These are phyloP conservation scores for Tulasnella sp. DNA, from an alignment of 768 basidiomycete species.

Conservation along the genomic window DNA sequence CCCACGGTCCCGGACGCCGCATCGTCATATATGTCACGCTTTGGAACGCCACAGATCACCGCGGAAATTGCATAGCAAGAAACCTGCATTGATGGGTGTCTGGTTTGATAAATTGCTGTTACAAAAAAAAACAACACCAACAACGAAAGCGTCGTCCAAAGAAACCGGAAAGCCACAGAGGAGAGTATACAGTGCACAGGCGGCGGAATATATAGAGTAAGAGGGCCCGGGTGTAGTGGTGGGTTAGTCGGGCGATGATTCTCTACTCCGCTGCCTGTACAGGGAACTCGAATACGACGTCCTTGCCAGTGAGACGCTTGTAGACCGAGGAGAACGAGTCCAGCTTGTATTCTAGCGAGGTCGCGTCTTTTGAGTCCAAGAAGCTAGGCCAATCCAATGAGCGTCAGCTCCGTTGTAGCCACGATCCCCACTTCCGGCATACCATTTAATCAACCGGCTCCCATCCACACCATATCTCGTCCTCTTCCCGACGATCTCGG, in stretches of 20 bases:
- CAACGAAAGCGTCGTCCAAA: neutral
- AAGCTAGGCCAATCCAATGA: slow-evolving; percentile 42
- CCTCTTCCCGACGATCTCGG: slow-evolving; percentile 98
- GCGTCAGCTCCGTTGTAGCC: slow-evolving; percentile 13
- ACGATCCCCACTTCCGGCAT: slow-evolving; percentile 32
- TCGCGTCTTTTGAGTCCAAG: slow-evolving; percentile 96
- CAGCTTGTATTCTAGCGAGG: slow-evolving; percentile 98
- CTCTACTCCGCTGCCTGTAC: slow-evolving; percentile 9
- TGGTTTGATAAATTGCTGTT: neutral
- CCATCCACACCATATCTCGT: slow-evolving; percentile 90
- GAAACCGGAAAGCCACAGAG: neutral
- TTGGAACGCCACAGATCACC: too few species aligned
- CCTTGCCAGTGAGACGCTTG: slow-evolving; percentile 91
- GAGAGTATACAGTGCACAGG: neutral
- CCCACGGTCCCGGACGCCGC: too few species aligned
- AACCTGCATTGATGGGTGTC: too few species aligned
- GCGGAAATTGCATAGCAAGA: too few species aligned
- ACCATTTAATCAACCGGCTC: slow-evolving; percentile 96
- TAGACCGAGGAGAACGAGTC: slow-evolving; percentile 98
- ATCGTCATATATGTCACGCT: too few species aligned
- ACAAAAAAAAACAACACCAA: neutral
- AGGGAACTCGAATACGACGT: slow-evolving; percentile 90
- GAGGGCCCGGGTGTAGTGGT: neutral
- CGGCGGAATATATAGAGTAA: too few species aligned
- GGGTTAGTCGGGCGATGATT: too few species aligned